Conservation (phyloP, 2,329 filamentous ascomycete genomes). For the Endoconidiophora laricicola region DNA sequence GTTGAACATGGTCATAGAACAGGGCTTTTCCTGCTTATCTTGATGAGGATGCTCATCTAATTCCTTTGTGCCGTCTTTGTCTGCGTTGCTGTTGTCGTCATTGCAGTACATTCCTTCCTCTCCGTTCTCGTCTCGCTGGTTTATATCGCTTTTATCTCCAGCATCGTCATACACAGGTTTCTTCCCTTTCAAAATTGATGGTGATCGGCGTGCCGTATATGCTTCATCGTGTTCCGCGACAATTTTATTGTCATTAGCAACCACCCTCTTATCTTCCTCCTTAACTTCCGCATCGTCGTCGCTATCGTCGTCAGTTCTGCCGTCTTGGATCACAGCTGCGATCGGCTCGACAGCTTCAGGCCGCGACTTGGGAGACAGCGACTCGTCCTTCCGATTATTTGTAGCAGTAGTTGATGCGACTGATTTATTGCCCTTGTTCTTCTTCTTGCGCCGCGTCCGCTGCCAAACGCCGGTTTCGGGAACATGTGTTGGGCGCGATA, state of each 20-base stretch:
- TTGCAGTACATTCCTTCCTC: conserved; percentile 19
- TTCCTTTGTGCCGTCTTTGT: background rate
- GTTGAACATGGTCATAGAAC: conserved; percentile 92
- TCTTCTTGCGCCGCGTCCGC: conserved; percentile 26
- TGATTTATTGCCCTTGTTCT: conserved; percentile 19
- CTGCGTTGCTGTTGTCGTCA: conserved; percentile 21
- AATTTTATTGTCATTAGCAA: too few relatives aligned
- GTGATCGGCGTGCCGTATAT: conserved; percentile 1
- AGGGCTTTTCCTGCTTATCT: conserved; percentile 42
- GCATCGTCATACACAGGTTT: background rate
- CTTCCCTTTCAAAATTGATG: too few relatives aligned
- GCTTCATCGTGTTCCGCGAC: conserved; percentile 12
- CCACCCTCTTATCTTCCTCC: conserved; percentile 16
- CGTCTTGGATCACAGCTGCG: conserved; percentile 15
- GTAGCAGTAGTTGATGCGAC: conserved; percentile 19
- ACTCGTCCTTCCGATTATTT: conserved; percentile 12
- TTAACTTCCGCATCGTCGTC: conserved; percentile 10
- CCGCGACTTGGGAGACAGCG: conserved; percentile 7
- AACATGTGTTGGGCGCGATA: conserved; percentile 72
- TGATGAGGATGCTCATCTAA: background rate
- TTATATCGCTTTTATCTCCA: conserved; percentile 19
- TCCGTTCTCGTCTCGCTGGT: conserved; percentile 16
- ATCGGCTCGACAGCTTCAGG: conserved; percentile 11
- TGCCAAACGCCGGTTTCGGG: conserved; percentile 61
- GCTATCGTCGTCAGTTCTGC: conserved; percentile 16